Percentiles rank a stretch among this genome's conserved stretches.
phyloP scores from a whole-genome alignment of 768 basidiomycete species.

The Omphalotus guepiniiformis region DNA sequence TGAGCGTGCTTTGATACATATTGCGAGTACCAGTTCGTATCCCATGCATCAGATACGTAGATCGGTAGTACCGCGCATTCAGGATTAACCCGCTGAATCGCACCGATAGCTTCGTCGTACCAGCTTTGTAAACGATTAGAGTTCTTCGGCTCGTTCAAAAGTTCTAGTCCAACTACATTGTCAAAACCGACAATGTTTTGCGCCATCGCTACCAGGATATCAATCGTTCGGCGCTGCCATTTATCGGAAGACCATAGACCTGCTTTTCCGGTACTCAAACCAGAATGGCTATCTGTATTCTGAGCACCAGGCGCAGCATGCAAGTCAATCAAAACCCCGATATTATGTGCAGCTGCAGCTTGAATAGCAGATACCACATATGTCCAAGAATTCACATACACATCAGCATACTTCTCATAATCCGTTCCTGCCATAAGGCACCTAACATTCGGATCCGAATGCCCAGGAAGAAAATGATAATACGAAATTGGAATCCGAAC shows the following conservation, averaged over 20 bases:
- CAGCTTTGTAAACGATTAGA: constrained; percentile 53
- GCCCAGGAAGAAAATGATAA: constrained; percentile 21
- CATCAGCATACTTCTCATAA: constrained; percentile 45
- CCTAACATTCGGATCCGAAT: background rate
- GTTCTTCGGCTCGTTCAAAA: constrained; percentile 53
- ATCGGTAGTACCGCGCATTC: constrained; percentile 38
- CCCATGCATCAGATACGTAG: constrained; percentile 77
- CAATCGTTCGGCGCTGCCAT: constrained; percentile 39
- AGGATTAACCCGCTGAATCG: constrained; percentile 40
- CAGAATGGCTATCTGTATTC: constrained; percentile 63
- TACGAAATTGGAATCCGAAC: constrained; percentile 56
- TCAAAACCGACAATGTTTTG: constrained; percentile 33
- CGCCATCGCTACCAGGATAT: constrained; percentile 43
- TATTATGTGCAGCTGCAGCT: constrained; percentile 47
- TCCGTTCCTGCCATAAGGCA: constrained; percentile 51
- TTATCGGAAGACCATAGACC: constrained; percentile 46
- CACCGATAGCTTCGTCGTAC: constrained; percentile 54
- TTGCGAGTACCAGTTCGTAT: constrained; percentile 52
- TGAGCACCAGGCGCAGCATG: constrained; percentile 77
- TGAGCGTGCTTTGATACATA: constrained; percentile 37
- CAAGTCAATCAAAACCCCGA: constrained; percentile 80
- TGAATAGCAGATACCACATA: constrained; percentile 57
- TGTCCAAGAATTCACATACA: constrained; percentile 65
- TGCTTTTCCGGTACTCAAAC: constrained; percentile 47
- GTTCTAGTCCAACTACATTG: constrained; percentile 57